Evolutionary conservation across 306 rosid species (phyloP).

Genomic region (cucumber (Cucumis sativus)): DNA sequence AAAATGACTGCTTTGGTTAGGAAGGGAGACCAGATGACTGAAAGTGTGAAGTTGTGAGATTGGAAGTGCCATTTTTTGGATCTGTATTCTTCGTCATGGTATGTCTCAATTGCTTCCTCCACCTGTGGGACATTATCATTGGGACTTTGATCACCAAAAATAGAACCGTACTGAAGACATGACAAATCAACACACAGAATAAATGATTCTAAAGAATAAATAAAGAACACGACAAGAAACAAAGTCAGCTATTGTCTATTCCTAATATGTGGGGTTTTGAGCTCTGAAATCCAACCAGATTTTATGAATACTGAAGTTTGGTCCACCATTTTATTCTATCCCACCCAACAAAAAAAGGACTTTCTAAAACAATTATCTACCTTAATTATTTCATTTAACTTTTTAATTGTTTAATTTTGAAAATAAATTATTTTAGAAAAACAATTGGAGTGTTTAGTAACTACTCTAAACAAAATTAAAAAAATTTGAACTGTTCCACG

Average conservation of each 20-base stretch:
- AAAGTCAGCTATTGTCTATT: background rate
- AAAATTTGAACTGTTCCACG: too few relatives aligned
- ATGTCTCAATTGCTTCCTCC: constrained; percentile 52
- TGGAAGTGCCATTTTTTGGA: constrained; percentile 68
- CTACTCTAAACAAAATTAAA: too few relatives aligned
- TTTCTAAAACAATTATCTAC: too few relatives aligned
- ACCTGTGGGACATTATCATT: constrained; percentile 36
- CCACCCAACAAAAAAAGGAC: too few relatives aligned
- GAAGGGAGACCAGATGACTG: constrained; percentile 71
- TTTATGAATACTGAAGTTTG: background rate
- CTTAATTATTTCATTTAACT: too few relatives aligned
- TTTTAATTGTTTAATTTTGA: too few relatives aligned
- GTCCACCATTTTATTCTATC: background rate
- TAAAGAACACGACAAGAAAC: background rate
- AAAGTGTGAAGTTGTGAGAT: constrained; percentile 66
- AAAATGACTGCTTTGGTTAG: constrained; percentile 55
- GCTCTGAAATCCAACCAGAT: background rate
- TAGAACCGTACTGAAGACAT: constrained; percentile 8
- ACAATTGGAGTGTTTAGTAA: too few relatives aligned
- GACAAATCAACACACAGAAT: background rate
- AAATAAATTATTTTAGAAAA: too few relatives aligned
- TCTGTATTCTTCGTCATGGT: constrained; percentile 70
- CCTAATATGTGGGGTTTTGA: background rate
- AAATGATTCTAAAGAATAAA: background rate
- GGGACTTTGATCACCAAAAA: constrained; percentile 9